Evolutionary conservation across 1,284 basidiomycete genomes (phyloP).

Genomic region (Omphalotus olearius): DNA sequence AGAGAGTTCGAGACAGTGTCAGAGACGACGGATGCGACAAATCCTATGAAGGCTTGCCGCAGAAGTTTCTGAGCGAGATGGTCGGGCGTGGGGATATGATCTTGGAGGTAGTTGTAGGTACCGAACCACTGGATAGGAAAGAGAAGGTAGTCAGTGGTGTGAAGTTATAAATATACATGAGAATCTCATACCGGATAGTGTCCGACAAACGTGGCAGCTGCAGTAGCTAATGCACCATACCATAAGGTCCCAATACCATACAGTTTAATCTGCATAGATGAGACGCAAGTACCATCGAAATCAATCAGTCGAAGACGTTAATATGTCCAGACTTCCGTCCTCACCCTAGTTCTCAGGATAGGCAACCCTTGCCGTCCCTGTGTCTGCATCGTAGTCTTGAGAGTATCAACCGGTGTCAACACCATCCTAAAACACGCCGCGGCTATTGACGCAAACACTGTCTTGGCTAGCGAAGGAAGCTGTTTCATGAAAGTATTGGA

Average conservation of each 20-base stretch:
- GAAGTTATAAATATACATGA: conserved; percentile 1
- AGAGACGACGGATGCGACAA: conserved; percentile 75
- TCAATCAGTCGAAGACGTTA: neutral
- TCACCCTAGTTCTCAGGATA: conserved; percentile 63
- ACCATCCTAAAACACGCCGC: conserved; percentile 81
- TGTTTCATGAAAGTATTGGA: conserved; percentile 64
- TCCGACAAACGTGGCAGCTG: conserved; percentile 89
- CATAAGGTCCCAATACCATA: conserved; percentile 79
- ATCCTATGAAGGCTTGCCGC: conserved; percentile 85
- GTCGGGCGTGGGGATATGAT: conserved; percentile 52
- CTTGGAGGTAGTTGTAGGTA: conserved; percentile 80
- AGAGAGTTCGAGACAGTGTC: conserved; percentile 84
- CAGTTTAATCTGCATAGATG: conserved; percentile 48
- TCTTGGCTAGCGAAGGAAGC: conserved; percentile 62
- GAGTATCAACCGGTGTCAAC: conserved; percentile 83
- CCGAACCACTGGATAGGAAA: conserved; percentile 56
- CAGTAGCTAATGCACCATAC: conserved; percentile 86
- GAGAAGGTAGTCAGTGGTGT: neutral
- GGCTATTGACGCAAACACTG: conserved; percentile 64
- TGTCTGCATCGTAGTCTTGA: conserved; percentile 91
- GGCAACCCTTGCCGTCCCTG: conserved; percentile 68
- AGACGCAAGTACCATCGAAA: neutral
- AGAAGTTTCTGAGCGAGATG: conserved; percentile 54
- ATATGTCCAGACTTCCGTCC: conserved; percentile 16
- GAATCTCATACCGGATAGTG: conserved; percentile 61